Evolutionary conservation across 441 rosid genomes (phyloP), one percentile per base, ranked within the genome.

Genomic region (Populus hybrid): DNA sequence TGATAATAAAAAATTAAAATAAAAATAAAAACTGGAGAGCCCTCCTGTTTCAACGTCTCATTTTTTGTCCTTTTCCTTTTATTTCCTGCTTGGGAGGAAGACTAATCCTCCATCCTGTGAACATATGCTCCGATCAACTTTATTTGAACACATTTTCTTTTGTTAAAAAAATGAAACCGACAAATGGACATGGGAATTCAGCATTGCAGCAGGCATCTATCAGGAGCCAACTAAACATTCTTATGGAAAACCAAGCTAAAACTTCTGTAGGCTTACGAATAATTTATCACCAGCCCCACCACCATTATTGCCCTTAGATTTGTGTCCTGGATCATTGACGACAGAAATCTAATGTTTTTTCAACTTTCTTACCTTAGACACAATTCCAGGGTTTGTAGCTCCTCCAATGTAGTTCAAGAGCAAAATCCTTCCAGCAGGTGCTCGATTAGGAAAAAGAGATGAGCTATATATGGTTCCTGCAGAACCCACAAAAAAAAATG

Each of bases 381-480:
- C 77, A 70, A 92, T 87, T 80, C 93, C 94, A 79, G 90, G 82
- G 84, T 92, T 92, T 75, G 89, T 91, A 74, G 93, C 95, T 42
- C 97, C 97, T 72, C 95, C 97, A 83, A 92, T 94, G 82, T 86
- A 94, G 86, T 88, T 94, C 85, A 90, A 81, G 61, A 94, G 93
- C 88, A 92, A 83, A 71, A 92, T 86, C 79, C 89, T 89, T 79
- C 94, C 97, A 61, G 81, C 80, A 73, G 97, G 98, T 40, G 95
- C 94, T 71, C 98, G 86, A 84, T 91, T 90, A n/a, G 94, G 95
- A 76, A 93, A 93, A 71, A 93, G 92, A 4, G 97, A 89, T 21
- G 97, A 91, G 83, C 98, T 91, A 85, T 91, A 91, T 77, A 93
- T 88, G 23, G 97, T 90, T 74, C 97, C 97, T 90, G 87, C 80